Evolutionary conservation across 1,284 basidiomycete genomes (phyloP), one percentile per base, ranked within the genome.

Genomic region (Cutaneotrichosporon dermatis): DNA sequence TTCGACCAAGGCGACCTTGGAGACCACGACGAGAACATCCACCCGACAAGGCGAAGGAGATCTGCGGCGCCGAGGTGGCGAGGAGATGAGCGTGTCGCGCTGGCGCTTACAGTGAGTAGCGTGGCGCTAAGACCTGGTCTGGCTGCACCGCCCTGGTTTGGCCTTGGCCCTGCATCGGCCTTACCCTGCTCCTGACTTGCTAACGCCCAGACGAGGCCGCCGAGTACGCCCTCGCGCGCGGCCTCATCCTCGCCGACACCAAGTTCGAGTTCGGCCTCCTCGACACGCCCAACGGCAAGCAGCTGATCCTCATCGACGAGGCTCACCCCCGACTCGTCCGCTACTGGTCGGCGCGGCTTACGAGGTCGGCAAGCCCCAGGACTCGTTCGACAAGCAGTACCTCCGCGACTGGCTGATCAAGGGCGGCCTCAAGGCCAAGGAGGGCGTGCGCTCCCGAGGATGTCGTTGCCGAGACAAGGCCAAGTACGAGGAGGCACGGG

Each of bases 291-390:
- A 60, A 65, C 37, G 70, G 76, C 51, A 82, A 84, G 39, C 72
- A 83, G 41, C 82, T 98, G 52, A 90, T 96, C 67, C 83, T 99
- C 44, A 88, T 99, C 65, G 96, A 99, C 76, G 95, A 99, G 75
- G 86, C 85, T 99, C 55, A 99, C 96, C 0, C 94, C 95, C 5
- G 96, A 99, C 79, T 96, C 92, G 25, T 97, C 93, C 85, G 95
- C 43, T 99, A 98, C 82, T 99, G 96, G 95, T 88, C 92, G 1
- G 82, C 86, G 0, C 81, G 11, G 83, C 80, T 3, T 99, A 96
- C 79, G 78, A 80, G 43, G 82, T 85, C 2, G 95, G 95, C 8
- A 81, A 83, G 58, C 74, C 86, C 0, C 95, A 97, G 79, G 84
- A 87, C 16, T 92, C 90, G 70, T 99, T 96, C 71, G 96, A 99